A percentile compares a stretch with the other conserved stretches of the same genome.
Conservation (phyloP, 208 protist genomes). For the Blastocrithidia nonstop region DNA sequence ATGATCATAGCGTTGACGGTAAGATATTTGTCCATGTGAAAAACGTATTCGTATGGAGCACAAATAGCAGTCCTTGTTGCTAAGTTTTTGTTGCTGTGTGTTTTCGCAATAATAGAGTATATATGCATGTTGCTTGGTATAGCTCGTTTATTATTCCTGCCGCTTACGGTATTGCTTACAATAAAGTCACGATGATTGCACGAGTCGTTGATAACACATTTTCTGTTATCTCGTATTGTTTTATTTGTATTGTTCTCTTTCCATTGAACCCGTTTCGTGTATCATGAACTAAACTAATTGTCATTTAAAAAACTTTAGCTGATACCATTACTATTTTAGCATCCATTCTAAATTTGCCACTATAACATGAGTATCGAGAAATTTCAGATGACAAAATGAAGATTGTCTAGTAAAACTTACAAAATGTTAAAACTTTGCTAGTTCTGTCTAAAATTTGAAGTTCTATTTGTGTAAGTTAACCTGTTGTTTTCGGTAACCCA, state of each 20-base stretch:
- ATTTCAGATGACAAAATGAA: too few species aligned
- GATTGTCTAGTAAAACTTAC: too few species aligned
- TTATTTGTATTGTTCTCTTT: constrained; percentile 38
- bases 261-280: constrained; percentile 35
- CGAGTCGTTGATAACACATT: constrained; percentile 31
- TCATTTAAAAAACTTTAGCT: constrained; percentile 14
- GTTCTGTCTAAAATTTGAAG: constrained; percentile 5
- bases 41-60: constrained; percentile 13
- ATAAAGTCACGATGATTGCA: constrained; percentile 16
- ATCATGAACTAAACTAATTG: constrained; percentile 23
- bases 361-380: too few species aligned
- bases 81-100: constrained; percentile 14
- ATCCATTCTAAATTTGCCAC: constrained; percentile 4
- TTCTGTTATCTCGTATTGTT: constrained; percentile 31
- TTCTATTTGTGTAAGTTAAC: constrained; percentile 23
- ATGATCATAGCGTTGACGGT: constrained; percentile 26
- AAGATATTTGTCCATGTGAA: constrained; percentile 19
- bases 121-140: constrained; percentile 33
- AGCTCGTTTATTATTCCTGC: constrained; percentile 19
- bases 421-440: too few species aligned
- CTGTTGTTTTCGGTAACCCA: constrained; percentile 16
- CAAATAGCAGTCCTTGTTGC: constrained; percentile 15
- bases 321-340: constrained; percentile 22
- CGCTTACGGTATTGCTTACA: constrained; percentile 11
- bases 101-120: constrained; percentile 16